Base-by-base conservation (phyloP, 495 filamentous ascomycete species). In the Xylaria curta region DNA sequence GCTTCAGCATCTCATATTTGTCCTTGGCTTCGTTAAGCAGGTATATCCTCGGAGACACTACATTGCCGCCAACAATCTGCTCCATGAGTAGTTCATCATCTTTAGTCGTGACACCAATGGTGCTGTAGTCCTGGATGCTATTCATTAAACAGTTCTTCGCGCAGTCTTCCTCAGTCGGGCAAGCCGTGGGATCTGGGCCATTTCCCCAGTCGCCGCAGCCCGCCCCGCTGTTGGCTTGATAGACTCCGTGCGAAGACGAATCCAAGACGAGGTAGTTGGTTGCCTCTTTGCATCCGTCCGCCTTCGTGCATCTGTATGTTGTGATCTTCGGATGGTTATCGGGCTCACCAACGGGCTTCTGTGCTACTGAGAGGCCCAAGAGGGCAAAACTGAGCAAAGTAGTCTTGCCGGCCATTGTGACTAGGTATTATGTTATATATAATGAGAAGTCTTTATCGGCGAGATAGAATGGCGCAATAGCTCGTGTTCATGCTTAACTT, bases 1-100 rank as follows among this genome's bases (percentile, higher is more conserved):
- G 82, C 68, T 87, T 81, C 66, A 91, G 76, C 81, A 87, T 83
- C 64, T 89, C 83, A 80, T 92, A 92, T 69, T 89, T 87, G 63
- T 82, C 75, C 58, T 83, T 82, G 66, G 81, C 78, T 24, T 82
- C 77, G 40, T 84, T 87, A 8, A 93, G 83, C 36, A 92, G 82
- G 77, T 92, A 92, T 19, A 89, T 80, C 24, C 90, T 85, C 6
- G 89, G 88, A 10, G 84, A 88, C 26, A 83, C 78, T 24, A 70
- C 76, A 51, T 73, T 78, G 53, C 77, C 78, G 61, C 80, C 80
- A 4, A 75, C 76, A 26, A 81, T 74, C 69, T 86, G 83, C 46
- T 82, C 80, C 62, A 88, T 75, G 40, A 79, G 82, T 28, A 89
- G 68, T 10, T 77, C 69, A 47, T 72, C 75, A 12, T 82, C 84